phyloP scores from a whole-genome alignment of 2,329 filamentous ascomycete genomes.

The Macroventuria anomochaeta region DNA sequence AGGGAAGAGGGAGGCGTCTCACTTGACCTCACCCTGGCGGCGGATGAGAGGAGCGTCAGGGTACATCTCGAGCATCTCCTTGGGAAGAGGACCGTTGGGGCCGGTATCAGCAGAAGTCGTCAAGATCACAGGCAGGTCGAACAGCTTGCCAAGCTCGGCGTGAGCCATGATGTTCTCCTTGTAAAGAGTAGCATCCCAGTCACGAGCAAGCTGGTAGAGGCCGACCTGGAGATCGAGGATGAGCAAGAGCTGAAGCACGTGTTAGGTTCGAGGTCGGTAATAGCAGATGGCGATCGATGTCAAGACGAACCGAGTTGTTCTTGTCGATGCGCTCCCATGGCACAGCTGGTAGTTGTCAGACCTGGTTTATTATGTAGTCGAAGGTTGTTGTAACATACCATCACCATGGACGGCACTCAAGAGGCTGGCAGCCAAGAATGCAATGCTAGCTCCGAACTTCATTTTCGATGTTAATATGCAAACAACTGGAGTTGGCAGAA shows the following conservation, averaged over 20 bases:
- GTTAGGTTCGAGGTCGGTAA: neutral
- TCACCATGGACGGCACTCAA: conserved; percentile 40
- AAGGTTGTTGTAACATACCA: conserved; percentile 23
- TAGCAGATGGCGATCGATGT: neutral
- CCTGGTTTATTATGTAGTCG: neutral
- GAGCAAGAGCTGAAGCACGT: conserved; percentile 56
- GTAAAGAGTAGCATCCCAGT: conserved; percentile 71
- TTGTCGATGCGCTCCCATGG: conserved; percentile 52
- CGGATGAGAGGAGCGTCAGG: conserved; percentile 70
- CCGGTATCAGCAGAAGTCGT: conserved; percentile 73
- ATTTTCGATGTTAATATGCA: conserved; percentile 29
- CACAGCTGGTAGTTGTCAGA: conserved; percentile 40
- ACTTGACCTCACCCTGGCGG: conserved; percentile 74
- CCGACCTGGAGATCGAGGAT: conserved; percentile 68
- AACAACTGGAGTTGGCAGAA: neutral
- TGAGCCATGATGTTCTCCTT: conserved; percentile 72
- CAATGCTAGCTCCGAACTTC: conserved; percentile 40
- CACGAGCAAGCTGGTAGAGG: conserved; percentile 65
- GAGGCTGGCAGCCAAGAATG: conserved; percentile 37
- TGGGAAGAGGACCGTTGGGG: conserved; percentile 73
- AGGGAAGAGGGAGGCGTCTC: neutral
- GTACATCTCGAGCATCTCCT: conserved; percentile 72
- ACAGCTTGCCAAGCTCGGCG: conserved; percentile 68
- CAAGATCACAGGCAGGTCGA: conserved; percentile 72
- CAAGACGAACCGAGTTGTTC: conserved; percentile 47